phyloP scores from a whole-genome alignment of 2,329 filamentous ascomycete species.

The Botrytis tulipae region DNA sequence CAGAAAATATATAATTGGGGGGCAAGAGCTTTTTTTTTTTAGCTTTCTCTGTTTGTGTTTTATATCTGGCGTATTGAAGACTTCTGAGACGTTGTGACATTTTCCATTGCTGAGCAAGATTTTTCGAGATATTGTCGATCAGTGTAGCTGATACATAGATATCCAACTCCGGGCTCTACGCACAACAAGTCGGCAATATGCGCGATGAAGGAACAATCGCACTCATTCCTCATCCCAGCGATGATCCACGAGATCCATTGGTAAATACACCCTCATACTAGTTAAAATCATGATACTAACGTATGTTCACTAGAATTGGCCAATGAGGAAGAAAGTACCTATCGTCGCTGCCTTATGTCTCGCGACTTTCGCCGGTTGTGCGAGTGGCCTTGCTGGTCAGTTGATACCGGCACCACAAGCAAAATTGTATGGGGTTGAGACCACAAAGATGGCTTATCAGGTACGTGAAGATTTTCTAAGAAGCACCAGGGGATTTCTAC shows the following conservation, averaged over 20 bases:
- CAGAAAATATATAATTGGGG: background rate
- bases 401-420: conserved; percentile 23
- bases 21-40: background rate
- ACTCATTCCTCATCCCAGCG: conserved; percentile 44
- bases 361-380: conserved; percentile 24
- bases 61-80: background rate
- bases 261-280: background rate
- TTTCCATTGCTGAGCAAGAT: background rate
- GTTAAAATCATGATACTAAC: background rate
- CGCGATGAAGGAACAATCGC: conserved; percentile 6
- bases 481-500: background rate
- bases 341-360: conserved; percentile 24
- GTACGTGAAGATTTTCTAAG: background rate
- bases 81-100: background rate
- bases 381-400: conserved; percentile 22
- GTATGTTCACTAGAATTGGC: conserved; percentile 37
- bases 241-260: conserved; percentile 49
- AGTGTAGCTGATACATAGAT: background rate
- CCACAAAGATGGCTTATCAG: conserved; percentile 25
- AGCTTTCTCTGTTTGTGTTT: background rate
- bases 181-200: background rate
- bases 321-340: conserved; percentile 23
- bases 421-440: conserved; percentile 23
- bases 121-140: background rate
- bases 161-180: background rate